Percentiles rank a stretch among this genome's conserved stretches.
These are phyloP conservation scores for Areca catechu DNA, from an alignment of 176 grass and related monocot genomes.

Conservation along the genomic window DNA sequence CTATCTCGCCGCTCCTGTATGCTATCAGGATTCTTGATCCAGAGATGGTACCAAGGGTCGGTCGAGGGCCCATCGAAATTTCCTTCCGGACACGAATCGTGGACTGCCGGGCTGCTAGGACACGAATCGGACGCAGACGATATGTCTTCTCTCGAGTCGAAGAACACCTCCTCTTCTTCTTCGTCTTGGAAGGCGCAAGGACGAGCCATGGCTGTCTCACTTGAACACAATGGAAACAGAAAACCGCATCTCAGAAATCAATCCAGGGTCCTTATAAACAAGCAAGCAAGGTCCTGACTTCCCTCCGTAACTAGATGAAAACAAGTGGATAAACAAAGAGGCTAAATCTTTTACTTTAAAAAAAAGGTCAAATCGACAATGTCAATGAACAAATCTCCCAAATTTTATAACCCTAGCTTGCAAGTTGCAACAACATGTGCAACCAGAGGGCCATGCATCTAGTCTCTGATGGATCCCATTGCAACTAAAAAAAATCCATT, in stretches of 20 bases:
- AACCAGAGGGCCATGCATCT: background rate
- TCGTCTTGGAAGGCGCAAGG: slow-evolving; percentile 3
- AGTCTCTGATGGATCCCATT: background rate
- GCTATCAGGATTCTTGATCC: slow-evolving; percentile 38
- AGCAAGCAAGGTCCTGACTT: background rate
- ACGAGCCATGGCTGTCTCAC: slow-evolving; percentile 27
- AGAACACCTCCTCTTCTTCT: slow-evolving; percentile 52
- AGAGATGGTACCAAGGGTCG: slow-evolving; percentile 37
- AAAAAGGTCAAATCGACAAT: too few species aligned
- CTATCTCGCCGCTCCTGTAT: slow-evolving; percentile 43
- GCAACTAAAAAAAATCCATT: background rate
- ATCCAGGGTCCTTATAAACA: background rate
- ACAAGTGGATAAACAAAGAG: background rate
- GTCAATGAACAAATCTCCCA: background rate
- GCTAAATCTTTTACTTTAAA: too few species aligned
- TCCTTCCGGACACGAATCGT: background rate
- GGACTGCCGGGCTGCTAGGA: slow-evolving; percentile 27
- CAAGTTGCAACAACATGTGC: background rate
- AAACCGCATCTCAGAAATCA: background rate
- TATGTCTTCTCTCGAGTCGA: slow-evolving; percentile 65
- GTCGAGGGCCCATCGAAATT: slow-evolving; percentile 2
- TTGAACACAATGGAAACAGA: background rate
- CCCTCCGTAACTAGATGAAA: background rate
- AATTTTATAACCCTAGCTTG: background rate
- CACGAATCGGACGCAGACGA: slow-evolving; percentile 41